Percentiles rank a stretch among this genome's conserved stretches.
phyloP scores from a whole-genome alignment of 805 yeast species.

The Naumovozyma baii region DNA sequence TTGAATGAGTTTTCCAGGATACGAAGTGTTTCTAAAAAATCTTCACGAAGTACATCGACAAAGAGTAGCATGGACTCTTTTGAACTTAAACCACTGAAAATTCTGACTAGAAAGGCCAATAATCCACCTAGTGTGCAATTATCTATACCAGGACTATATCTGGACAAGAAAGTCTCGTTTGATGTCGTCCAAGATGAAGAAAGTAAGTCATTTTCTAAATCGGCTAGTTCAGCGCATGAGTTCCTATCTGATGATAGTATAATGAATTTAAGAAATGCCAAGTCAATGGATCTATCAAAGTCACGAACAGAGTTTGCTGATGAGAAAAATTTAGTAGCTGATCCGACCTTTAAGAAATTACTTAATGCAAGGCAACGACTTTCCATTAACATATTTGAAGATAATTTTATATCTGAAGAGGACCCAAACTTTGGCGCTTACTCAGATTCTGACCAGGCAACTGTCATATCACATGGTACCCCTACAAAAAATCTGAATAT shows the following conservation, averaged over 20 bases:
- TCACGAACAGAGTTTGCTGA: neutral
- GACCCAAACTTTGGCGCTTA: no score
- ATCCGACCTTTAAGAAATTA: neutral
- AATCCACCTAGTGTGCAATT: no score
- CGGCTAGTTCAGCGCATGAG: no score
- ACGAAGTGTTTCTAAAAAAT: slow-evolving; percentile 1
- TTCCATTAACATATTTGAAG: neutral
- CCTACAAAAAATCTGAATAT: neutral
- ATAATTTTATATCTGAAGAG: neutral
- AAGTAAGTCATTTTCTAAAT: neutral
- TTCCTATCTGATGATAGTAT: neutral
- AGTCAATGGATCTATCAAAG: neutral
- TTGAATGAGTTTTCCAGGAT: slow-evolving; percentile 18
- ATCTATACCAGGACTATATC: no score
- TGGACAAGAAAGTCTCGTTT: neutral
- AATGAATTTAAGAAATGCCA: neutral
- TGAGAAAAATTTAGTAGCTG: slow-evolving; percentile 1
- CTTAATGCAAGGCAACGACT: neutral
- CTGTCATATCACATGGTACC: slow-evolving; percentile 2
- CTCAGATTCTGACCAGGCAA: slow-evolving; percentile 8
- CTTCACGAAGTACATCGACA: slow-evolving; percentile 2
- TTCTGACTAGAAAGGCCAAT: slow-evolving; percentile 10
- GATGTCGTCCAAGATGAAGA: neutral
- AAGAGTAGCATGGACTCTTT: slow-evolving; percentile 12
- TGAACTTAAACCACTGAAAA: slow-evolving; percentile 21